Base-by-base conservation (phyloP, 2,329 filamentous ascomycete species). In the Arthroderma sp. region DNA sequence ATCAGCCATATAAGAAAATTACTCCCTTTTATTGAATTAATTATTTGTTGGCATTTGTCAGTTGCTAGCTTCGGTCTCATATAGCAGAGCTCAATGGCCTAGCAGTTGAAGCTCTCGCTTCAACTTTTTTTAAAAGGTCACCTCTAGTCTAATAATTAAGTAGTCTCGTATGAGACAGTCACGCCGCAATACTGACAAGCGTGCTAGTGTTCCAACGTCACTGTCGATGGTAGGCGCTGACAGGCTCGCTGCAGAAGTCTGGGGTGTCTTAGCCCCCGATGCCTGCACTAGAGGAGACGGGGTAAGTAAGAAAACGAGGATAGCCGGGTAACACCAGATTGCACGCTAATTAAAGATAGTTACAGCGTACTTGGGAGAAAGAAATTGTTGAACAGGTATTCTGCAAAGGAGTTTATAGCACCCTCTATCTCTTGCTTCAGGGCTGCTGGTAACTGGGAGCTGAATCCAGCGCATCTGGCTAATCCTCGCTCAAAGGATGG, bases 101-200 rank as follows among this genome's bases (percentile, higher is more conserved):
- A n/a, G n/a, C n/a, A n/a, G n/a, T n/a, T n/a, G n/a, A n/a, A n/a
- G n/a, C n/a, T n/a, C n/a, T n/a, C n/a, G n/a, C n/a, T n/a, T n/a
- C n/a, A n/a, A n/a, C n/a, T n/a, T n/a, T n/a, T n/a, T n/a, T n/a
- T n/a, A n/a, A n/a, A n/a, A 22, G 15, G 15, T 22, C 3, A 22
- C 15, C 15, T 22, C 15, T 3, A 22, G 15, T 22, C 15, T 22
- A 22, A 22, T 22, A 22, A 22, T 22, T 22, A 22, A 22, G 15
- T 22, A 22, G 43, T 52, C 48, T 38, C 51, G 51, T 29, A 49
- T 44, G 11, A 53, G 48, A 40, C 49, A 53, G 31, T 53, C 46
- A 36, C 38, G 40, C 9, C 45, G 40, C 27, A 47, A 38, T 11
- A 15, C 4, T 11, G 40, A 44, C 28, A 47, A 22, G n/a, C 45